Evolutionary conservation across 805 yeast species (phyloP).

Genomic region (Monosporozyma aquatica): DNA sequence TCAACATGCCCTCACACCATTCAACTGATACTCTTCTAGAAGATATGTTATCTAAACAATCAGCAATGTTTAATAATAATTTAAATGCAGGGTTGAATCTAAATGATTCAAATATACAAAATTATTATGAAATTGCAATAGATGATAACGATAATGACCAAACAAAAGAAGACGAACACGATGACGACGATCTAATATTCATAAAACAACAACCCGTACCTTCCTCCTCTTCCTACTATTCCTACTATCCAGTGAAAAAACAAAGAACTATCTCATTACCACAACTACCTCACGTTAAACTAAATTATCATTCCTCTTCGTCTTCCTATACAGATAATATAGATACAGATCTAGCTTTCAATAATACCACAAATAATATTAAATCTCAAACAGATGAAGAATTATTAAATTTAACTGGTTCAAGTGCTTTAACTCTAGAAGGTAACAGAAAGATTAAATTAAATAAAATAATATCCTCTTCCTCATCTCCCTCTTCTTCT

Average conservation of each 20-base stretch:
- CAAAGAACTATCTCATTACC: constrained; percentile 47
- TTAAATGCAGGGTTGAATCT: constrained; percentile 12
- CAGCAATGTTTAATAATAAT: constrained; percentile 17
- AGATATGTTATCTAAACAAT: constrained; percentile 23
- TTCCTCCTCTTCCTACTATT: not conserved
- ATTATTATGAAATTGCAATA: not conserved
- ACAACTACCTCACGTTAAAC: constrained; percentile 41
- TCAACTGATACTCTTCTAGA: constrained; percentile 11
- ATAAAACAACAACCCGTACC: constrained; percentile 23
- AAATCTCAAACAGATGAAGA: constrained; percentile 28
- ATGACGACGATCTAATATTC: constrained; percentile 26
- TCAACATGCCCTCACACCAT: not conserved
- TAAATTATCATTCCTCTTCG: too few relatives aligned
- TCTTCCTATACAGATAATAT: too few relatives aligned
- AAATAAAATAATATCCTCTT: constrained; percentile 2
- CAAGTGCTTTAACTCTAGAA: constrained; percentile 26
- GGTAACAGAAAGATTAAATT: constrained; percentile 23
- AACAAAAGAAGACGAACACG: constrained; percentile 9
- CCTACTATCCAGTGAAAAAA: constrained; percentile 25
- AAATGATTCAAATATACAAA: constrained; percentile 3
- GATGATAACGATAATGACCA: not conserved
- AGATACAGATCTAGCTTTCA: too few relatives aligned
- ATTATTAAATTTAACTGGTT: constrained; percentile 25
- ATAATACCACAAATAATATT: not conserved
- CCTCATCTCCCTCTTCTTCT: not conserved